These are phyloP conservation scores for Globisporangium rhizosaccharum DNA, from an alignment of 352 stramenopile genomes.

Conservation along the genomic window DNA sequence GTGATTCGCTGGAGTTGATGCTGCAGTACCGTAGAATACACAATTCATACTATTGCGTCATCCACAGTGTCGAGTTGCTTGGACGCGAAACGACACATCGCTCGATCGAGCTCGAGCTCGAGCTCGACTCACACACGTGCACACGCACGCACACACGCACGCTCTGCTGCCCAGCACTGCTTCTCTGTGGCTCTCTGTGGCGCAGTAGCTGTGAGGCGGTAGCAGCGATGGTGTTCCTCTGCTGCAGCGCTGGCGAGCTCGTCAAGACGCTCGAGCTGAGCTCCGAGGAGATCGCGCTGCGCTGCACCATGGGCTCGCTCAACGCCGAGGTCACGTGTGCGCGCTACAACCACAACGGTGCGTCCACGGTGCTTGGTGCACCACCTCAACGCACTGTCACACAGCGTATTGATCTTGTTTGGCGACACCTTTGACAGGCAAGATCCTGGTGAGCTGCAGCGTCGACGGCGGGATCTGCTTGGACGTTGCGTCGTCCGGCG, in stretches of 20 bases:
- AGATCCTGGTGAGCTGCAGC: conserved; percentile 60
- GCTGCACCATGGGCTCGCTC: conserved; percentile 37
- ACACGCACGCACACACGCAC: no score
- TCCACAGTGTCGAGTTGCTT: no score
- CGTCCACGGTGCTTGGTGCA: background rate
- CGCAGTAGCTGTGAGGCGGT: no score
- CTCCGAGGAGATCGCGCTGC: conserved; percentile 38
- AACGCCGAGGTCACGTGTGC: conserved; percentile 54
- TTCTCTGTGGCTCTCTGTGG: no score
- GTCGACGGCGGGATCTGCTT: conserved; percentile 56
- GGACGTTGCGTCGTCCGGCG: conserved; percentile 44
- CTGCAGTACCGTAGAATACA: no score
- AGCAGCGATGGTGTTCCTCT: conserved; percentile 33
- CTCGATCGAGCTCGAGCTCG: no score
- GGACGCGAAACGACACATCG: no score
- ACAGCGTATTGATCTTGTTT: no score
- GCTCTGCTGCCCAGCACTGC: no score
- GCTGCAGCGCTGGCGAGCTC: conserved; percentile 41
- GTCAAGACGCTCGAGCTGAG: conserved; percentile 63
- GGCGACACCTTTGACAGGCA: conserved; percentile 14
- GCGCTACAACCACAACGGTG: conserved; percentile 65
- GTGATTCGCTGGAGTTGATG: conserved; percentile 4
- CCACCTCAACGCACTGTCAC: no score
- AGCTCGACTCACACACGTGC: no score
- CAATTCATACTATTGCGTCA: no score